Percentiles rank a stretch among this genome's conserved stretches.
These are phyloP conservation scores for Microsporum audouinii DNA, from an alignment of 2,329 filamentous ascomycete species.

Conservation along the genomic window DNA sequence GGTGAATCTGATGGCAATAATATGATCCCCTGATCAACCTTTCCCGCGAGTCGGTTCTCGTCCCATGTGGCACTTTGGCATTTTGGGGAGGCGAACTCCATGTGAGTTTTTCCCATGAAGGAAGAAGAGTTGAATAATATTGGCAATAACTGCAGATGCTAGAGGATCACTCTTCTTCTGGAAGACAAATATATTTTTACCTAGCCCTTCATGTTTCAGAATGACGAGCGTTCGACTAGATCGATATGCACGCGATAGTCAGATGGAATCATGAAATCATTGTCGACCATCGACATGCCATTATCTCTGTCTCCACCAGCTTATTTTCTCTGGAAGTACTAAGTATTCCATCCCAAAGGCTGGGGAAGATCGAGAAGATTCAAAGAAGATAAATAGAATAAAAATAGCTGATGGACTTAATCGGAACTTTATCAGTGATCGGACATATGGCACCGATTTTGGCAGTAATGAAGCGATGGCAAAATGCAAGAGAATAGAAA, in stretches of 20 bases:
- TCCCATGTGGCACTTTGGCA: background rate
- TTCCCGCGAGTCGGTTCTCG: background rate
- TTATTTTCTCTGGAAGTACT: background rate
- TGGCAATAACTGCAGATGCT: background rate
- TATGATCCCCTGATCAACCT: background rate
- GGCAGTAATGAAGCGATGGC: background rate
- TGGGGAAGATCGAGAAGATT: constrained; percentile 1
- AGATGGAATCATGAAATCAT: background rate
- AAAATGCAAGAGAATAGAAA: too few species aligned
- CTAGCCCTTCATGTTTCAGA: background rate
- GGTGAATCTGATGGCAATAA: background rate
- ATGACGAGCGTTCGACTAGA: background rate
- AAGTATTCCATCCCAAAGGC: background rate
- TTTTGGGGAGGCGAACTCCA: background rate
- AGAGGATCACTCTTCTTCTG: background rate
- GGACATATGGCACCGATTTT: background rate
- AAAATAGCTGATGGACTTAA: background rate
- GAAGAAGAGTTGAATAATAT: background rate
- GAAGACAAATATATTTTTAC: background rate
- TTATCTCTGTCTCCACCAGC: background rate
- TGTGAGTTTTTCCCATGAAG: background rate
- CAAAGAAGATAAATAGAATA: background rate
- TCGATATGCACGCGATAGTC: background rate
- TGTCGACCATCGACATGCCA: background rate
- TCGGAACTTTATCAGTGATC: background rate